phyloP scores from a whole-genome alignment of 2,329 filamentous ascomycete genomes.

The Claviceps sp. region DNA sequence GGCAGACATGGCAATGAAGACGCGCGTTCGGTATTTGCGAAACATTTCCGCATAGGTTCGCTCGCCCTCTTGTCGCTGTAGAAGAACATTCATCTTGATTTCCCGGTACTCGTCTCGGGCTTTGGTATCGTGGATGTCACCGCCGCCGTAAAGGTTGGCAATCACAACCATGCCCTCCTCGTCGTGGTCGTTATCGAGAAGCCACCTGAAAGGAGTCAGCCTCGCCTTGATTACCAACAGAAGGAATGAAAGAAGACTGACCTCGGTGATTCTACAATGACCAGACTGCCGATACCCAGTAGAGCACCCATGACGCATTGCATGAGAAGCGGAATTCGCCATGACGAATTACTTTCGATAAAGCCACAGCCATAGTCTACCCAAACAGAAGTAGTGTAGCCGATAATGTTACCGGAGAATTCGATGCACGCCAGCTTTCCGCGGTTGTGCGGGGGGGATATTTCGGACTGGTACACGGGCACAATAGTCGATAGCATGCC shows the following conservation, averaged over 20 bases:
- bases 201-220: conserved; percentile 50
- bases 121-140: conserved; percentile 86
- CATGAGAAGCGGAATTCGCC: conserved; percentile 80
- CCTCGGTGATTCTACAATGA: conserved; percentile 95
- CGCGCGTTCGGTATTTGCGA: conserved; percentile 75
- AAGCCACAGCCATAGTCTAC: conserved; percentile 95
- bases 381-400: conserved; percentile 94
- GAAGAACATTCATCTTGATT: conserved; percentile 95
- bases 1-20: conserved; percentile 97
- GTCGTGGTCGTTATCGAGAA: conserved; percentile 93
- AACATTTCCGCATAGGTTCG: conserved; percentile 91
- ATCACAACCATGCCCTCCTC: conserved; percentile 98
- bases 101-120: conserved; percentile 93
- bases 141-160: conserved; percentile 89
- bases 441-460: conserved; percentile 89
- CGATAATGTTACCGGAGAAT: conserved; percentile 92
- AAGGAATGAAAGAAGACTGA: conserved; percentile 25
- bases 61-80: conserved; percentile 90
- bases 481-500: conserved; percentile 86
- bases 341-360: conserved; percentile 74
- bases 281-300: conserved; percentile 69
- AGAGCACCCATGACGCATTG: conserved; percentile 90
- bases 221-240: neutral
- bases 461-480: conserved; percentile 87
- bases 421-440: conserved; percentile 96